Percentiles rank a stretch among this genome's conserved stretches.
phyloP scores from a whole-genome alignment of 257 asterid genomes.

The Jaltomata sinuosa region DNA sequence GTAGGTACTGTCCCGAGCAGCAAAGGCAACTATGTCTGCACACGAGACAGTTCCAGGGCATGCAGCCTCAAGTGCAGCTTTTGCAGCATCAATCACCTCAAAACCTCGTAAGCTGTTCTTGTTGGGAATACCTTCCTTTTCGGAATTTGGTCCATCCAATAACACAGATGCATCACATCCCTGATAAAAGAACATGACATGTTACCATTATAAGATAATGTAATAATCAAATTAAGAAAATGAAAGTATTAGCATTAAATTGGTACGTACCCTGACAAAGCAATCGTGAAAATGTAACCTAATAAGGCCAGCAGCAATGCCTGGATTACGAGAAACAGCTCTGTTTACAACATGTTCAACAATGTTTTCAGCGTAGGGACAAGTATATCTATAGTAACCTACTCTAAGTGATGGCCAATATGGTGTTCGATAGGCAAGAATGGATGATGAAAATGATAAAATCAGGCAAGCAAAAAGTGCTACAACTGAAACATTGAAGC shows the following conservation, averaged over 20 bases:
- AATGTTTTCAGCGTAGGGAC: background rate
- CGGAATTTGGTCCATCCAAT: background rate
- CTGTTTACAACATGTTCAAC: background rate
- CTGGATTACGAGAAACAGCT: background rate
- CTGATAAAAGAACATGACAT: background rate
- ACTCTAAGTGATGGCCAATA: background rate
- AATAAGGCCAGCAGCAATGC: background rate
- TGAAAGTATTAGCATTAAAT: background rate
- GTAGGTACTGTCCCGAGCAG: background rate
- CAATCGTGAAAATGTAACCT: background rate
- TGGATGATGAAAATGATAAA: background rate
- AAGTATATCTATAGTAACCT: background rate
- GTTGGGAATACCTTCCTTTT: conserved; percentile 4
- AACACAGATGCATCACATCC: background rate
- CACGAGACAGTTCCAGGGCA: background rate
- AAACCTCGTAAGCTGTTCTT: background rate
- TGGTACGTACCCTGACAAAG: background rate
- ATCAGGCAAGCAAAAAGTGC: background rate
- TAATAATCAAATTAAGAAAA: background rate
- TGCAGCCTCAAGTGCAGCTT: background rate
- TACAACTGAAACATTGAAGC: background rate
- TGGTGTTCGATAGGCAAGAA: background rate
- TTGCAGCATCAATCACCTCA: background rate
- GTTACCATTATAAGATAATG: background rate
- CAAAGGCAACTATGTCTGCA: background rate